These are phyloP conservation scores for Alternaria sp. DNA, from an alignment of 2,329 filamentous ascomycete genomes.

Conservation along the genomic window DNA sequence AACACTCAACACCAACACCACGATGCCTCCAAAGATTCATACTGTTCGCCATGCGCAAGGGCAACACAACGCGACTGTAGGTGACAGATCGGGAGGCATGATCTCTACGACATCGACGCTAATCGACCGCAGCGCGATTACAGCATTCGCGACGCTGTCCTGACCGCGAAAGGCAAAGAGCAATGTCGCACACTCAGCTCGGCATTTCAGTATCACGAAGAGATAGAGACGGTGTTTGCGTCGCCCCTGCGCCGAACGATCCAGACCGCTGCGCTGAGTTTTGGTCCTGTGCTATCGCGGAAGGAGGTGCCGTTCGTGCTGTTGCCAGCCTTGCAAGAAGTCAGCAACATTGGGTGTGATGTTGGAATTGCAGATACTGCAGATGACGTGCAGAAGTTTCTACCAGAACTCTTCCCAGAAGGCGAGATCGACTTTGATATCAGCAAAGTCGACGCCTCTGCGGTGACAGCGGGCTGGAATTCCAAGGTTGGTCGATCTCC, in stretches of 20 bases:
- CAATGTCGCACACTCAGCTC: slow-evolving; percentile 74
- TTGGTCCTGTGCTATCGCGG: slow-evolving; percentile 60
- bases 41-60: slow-evolving; percentile 77
- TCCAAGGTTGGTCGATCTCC: slow-evolving; percentile 60
- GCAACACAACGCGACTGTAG: slow-evolving; percentile 71
- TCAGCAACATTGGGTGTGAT: slow-evolving; percentile 77
- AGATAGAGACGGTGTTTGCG: slow-evolving; percentile 74
- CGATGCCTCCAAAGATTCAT: slow-evolving; percentile 42
- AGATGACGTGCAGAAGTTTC: slow-evolving; percentile 55
- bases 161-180: slow-evolving; percentile 77
- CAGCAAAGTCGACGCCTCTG: slow-evolving; percentile 64
- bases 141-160: slow-evolving; percentile 75
- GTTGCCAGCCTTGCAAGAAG: slow-evolving; percentile 81
- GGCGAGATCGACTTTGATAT: slow-evolving; percentile 64
- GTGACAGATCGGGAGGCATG: not conserved
- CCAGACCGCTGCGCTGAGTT: slow-evolving; percentile 76
- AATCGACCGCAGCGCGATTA: slow-evolving; percentile 67
- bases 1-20: slow-evolving; percentile 14
- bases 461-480: slow-evolving; percentile 74
- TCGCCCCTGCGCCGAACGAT: slow-evolving; percentile 84
- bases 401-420: slow-evolving; percentile 56
- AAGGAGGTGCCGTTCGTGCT: slow-evolving; percentile 61
- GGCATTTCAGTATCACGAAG: slow-evolving; percentile 66
- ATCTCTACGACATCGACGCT: not conserved
- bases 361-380: slow-evolving; percentile 62